Evolutionary conservation across 495 filamentous ascomycete species (phyloP).

Genomic region (Neurospora sp.): DNA sequence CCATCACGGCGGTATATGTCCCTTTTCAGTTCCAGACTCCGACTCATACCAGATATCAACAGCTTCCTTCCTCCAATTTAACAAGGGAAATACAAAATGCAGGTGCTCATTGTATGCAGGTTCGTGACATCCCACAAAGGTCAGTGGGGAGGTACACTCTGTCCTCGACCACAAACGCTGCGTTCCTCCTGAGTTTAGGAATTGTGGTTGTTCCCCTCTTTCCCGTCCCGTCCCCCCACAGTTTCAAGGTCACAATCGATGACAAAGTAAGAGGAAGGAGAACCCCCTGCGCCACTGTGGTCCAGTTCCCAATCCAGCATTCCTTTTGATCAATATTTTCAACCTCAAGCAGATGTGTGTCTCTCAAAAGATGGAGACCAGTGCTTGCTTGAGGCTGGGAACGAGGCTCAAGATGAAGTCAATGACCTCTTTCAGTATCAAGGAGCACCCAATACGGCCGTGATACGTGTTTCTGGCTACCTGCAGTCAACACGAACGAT

Average conservation of each 20-base stretch:
- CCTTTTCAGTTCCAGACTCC: background rate
- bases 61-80: background rate
- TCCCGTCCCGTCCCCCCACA: background rate
- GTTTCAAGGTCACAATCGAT: background rate
- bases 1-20: background rate
- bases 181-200: background rate
- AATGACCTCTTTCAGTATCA: background rate
- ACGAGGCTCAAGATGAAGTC: background rate
- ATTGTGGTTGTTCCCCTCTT: background rate
- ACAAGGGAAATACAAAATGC: slow-evolving; percentile 9
- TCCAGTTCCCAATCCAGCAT: background rate
- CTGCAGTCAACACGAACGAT: background rate
- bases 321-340: background rate
- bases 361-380: background rate
- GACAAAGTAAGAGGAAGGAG: background rate
- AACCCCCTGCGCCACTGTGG: too few species aligned
- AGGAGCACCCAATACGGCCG: background rate
- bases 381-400: background rate
- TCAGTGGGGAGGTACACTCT: background rate
- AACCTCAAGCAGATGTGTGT: background rate
- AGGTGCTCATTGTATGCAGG: slow-evolving; percentile 23
- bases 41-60: background rate
- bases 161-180: background rate
- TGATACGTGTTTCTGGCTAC: background rate
- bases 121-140: background rate